A percentile compares a stretch with the other conserved stretches of the same genome.
Evolutionary conservation across 2,329 filamentous ascomycete genomes (phyloP).

Genomic region (Trichoderma endophyticum): DNA sequence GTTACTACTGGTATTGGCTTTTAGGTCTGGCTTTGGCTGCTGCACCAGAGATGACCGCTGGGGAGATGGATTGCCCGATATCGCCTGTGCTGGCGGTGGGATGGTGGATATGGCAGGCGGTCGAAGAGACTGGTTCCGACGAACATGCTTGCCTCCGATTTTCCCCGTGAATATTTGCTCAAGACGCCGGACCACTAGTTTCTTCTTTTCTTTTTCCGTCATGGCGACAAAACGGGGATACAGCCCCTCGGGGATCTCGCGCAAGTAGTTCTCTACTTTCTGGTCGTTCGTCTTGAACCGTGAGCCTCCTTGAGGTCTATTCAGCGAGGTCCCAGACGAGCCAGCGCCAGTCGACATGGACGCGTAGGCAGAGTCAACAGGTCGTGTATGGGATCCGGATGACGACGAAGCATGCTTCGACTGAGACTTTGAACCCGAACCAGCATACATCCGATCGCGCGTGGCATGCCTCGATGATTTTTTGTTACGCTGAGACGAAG

Average conservation of each 20-base stretch:
- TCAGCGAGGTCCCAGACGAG: conserved; percentile 41
- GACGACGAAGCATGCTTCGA: conserved; percentile 53
- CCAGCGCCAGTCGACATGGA: conserved; percentile 59
- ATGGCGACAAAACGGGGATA: conserved; percentile 60
- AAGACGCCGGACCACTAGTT: conserved; percentile 69
- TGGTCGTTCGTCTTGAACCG: conserved; percentile 47
- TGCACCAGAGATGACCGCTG: conserved; percentile 8
- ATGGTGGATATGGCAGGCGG: conserved; percentile 19
- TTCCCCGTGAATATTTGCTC: conserved; percentile 82
- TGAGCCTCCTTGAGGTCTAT: conserved; percentile 35
- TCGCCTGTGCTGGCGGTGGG: conserved; percentile 21
- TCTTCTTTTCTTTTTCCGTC: conserved; percentile 73
- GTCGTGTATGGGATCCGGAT: conserved; percentile 51
- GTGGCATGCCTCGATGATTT: conserved; percentile 34
- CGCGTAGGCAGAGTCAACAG: conserved; percentile 62
- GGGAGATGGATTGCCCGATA: conserved; percentile 30
- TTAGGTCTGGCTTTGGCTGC: not conserved
- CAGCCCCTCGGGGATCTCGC: conserved; percentile 68
- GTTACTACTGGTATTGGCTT: not conserved
- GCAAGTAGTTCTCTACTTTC: conserved; percentile 66
- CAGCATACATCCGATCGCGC: conserved; percentile 40
- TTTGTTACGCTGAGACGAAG: conserved; percentile 42
- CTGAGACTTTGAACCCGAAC: conserved; percentile 40
- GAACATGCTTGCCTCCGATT: conserved; percentile 41
- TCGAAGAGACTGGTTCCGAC: conserved; percentile 23